phyloP scores from a whole-genome alignment of 1,284 basidiomycete species.

The Fomes fomentarius region DNA sequence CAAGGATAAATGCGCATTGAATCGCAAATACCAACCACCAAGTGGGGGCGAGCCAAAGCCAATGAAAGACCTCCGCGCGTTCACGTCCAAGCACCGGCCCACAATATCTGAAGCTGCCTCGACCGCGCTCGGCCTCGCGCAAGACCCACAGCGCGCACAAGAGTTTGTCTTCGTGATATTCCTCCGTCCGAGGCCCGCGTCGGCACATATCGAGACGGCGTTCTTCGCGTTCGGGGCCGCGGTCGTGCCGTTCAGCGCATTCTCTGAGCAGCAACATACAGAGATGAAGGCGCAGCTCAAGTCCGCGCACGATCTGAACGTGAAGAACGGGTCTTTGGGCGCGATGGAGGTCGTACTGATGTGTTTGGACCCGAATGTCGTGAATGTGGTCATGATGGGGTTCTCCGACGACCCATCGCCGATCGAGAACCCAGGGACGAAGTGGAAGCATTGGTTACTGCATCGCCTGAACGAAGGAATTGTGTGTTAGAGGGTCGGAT shows the following conservation, averaged over 20 bases:
- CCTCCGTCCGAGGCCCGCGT: constrained; percentile 17
- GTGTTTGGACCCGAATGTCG: constrained; percentile 19
- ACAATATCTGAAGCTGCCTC: constrained; percentile 21
- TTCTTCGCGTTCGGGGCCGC: constrained; percentile 20
- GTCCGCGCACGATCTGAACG: constrained; percentile 19
- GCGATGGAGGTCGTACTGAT: constrained; percentile 24
- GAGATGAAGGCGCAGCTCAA: constrained; percentile 28
- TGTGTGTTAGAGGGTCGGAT: neutral
- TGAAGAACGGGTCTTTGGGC: constrained; percentile 16
- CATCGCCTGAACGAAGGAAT: constrained; percentile 25
- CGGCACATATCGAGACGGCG: constrained; percentile 21
- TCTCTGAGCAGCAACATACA: too few relatives aligned
- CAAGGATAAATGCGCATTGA: constrained; percentile 27
- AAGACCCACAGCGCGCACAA: constrained; percentile 16
- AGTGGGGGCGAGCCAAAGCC: constrained; percentile 12
- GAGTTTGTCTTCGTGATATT: constrained; percentile 21
- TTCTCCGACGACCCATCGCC: constrained; percentile 20
- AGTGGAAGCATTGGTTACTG: constrained; percentile 27
- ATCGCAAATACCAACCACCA: constrained; percentile 16
- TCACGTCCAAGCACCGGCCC: constrained; percentile 29
- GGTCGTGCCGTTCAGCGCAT: neutral
- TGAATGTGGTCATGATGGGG: constrained; percentile 28
- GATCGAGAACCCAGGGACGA: constrained; percentile 14
- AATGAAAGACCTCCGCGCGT: constrained; percentile 21
- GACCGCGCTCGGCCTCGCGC: constrained; percentile 25